These are phyloP conservation scores for Leccinum longicurvipes DNA, from an alignment of 768 basidiomycete species.

Conservation along the genomic window DNA sequence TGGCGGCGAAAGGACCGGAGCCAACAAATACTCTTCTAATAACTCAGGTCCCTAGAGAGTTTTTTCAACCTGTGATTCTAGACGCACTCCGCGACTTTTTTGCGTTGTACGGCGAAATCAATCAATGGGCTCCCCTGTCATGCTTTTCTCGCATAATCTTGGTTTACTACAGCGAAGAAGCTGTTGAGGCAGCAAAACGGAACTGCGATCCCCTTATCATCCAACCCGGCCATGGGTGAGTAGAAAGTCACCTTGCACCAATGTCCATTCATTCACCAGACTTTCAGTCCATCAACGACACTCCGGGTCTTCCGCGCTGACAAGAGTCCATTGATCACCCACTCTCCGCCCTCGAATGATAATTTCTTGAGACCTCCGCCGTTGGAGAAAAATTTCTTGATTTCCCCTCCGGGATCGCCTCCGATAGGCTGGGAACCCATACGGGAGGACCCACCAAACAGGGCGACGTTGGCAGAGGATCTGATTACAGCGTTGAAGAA, in stretches of 20 bases:
- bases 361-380: constrained; percentile 65
- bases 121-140: constrained; percentile 85
- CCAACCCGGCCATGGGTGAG: constrained; percentile 51
- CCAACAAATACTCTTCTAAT: constrained; percentile 84
- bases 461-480: constrained; percentile 79
- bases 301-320: constrained; percentile 75
- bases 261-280: constrained; percentile 8
- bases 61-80: constrained; percentile 73
- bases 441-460: constrained; percentile 87
- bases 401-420: constrained; percentile 96
- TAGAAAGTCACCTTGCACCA: constrained; percentile 12
- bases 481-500: constrained; percentile 74
- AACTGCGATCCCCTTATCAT: constrained; percentile 63
- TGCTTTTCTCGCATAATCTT: constrained; percentile 81
- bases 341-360: constrained; percentile 26
- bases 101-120: constrained; percentile 71
- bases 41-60: constrained; percentile 68
- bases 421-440: constrained; percentile 96
- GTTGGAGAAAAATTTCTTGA: constrained; percentile 90
- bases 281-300: constrained; percentile 43
- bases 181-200: constrained; percentile 65
- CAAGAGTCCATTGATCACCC: constrained; percentile 56
- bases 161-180: constrained; percentile 63
- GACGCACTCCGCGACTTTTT: constrained; percentile 71
- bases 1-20: constrained; percentile 5